phyloP scores from a whole-genome alignment of 768 basidiomycete genomes.

The Mrakia blollopis region DNA sequence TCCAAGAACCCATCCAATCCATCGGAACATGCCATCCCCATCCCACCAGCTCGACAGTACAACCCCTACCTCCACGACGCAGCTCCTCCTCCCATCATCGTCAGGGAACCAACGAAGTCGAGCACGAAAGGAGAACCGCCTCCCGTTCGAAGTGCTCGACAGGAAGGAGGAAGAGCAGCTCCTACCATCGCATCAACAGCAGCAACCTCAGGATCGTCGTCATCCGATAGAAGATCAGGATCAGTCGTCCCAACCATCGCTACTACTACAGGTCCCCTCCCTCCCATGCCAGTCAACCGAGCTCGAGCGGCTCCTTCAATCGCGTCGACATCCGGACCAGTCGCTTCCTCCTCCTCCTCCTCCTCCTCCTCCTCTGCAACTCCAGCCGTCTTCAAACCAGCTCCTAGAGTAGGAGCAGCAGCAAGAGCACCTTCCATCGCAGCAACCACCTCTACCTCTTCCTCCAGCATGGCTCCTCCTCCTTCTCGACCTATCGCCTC shows the following conservation, averaged over 20 bases:
- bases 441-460: not conserved
- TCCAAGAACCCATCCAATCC: not conserved
- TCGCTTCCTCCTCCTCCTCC: not conserved
- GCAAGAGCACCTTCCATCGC: not conserved
- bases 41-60: slow-evolving; percentile 8
- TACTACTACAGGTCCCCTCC: not conserved
- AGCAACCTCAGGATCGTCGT: not conserved
- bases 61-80: slow-evolving; percentile 22
- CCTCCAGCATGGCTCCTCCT: not conserved
- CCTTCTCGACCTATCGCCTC: not conserved
- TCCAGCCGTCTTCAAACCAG: not conserved
- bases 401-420: not conserved
- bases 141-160: not conserved
- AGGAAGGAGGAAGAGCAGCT: not conserved
- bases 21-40: not conserved
- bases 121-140: not conserved
- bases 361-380: not conserved
- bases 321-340: not conserved
- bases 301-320: not conserved
- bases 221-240: not conserved
- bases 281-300: not conserved
- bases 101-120: not conserved
- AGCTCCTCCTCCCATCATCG: slow-evolving; percentile 20
- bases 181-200: slow-evolving; percentile 3
- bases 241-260: slow-evolving; percentile 2